These are phyloP conservation scores for Acrodontium crateriforme DNA, from an alignment of 2,329 filamentous ascomycete species.

Conservation along the genomic window DNA sequence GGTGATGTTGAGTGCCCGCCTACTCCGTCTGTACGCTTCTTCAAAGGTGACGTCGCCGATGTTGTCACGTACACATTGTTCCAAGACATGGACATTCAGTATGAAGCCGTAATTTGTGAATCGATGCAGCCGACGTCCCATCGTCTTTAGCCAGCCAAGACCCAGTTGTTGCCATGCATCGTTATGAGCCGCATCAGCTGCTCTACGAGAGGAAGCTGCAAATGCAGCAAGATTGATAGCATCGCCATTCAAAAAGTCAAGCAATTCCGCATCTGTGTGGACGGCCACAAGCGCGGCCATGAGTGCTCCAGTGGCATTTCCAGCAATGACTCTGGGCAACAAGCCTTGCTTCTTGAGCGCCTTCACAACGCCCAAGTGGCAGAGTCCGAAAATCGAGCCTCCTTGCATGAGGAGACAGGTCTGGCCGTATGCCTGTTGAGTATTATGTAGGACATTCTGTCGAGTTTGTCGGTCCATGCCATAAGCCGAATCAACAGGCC, in stretches of 20 bases:
- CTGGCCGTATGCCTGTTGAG: conserved; percentile 63
- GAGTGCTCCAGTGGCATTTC: conserved; percentile 77
- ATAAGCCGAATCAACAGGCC: too few species aligned
- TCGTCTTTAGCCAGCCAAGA: conserved; percentile 35
- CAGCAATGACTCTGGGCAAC: conserved; percentile 78
- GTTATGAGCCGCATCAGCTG: conserved; percentile 4
- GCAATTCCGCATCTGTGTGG: conserved; percentile 73
- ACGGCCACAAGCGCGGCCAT: conserved; percentile 81
- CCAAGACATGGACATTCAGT: conserved; percentile 66
- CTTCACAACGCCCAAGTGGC: conserved; percentile 81
- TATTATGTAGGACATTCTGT: conserved; percentile 15
- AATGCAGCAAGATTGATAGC: conserved; percentile 77
- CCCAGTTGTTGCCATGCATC: conserved; percentile 4
- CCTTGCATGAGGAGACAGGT: conserved; percentile 79
- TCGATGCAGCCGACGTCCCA: conserved; percentile 51
- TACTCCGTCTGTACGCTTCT: conserved; percentile 76
- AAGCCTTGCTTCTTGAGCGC: conserved; percentile 68
- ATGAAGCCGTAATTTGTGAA: conserved; percentile 70
- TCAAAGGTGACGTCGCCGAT: conserved; percentile 85
- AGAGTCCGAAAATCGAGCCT: conserved; percentile 81
- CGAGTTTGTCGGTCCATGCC: conserved; percentile 46
- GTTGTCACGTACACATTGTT: conserved; percentile 71
- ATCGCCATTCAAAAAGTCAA: conserved; percentile 60
- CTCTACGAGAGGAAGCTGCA: conserved; percentile 28
- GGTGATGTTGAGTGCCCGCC: conserved; percentile 81